These are phyloP conservation scores for Durusdinium trenchii DNA, from an alignment of 73 alveolate species.

Conservation along the genomic window DNA sequence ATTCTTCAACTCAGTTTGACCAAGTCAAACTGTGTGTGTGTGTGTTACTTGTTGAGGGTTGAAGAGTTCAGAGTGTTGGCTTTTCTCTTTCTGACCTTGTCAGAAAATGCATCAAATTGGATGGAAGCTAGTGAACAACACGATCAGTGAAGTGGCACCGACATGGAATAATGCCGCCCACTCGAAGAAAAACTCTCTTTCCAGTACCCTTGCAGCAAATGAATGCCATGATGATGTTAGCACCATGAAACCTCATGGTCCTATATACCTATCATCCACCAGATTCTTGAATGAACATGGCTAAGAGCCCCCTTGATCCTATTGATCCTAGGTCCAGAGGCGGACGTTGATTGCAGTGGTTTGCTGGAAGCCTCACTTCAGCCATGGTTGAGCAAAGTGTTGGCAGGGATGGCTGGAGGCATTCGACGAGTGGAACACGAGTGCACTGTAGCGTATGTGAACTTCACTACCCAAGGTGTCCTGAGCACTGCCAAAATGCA, in stretches of 20 bases:
- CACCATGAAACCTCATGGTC: not conserved
- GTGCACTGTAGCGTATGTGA: not conserved
- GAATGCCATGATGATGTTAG: not conserved
- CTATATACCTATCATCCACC: not conserved
- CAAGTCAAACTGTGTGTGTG: too few relatives aligned
- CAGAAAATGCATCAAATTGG: slow-evolving; percentile 31
- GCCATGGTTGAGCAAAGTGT: not conserved
- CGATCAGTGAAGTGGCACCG: not conserved
- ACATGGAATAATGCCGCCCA: not conserved
- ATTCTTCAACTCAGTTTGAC: too few relatives aligned
- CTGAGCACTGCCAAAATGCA: not conserved
- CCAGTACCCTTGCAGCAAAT: not conserved
- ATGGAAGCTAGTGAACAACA: not conserved
- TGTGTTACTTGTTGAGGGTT: too few relatives aligned
- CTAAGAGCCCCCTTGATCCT: not conserved
- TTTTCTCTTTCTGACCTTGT: not conserved
- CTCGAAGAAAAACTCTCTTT: not conserved
- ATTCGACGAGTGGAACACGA: not conserved
- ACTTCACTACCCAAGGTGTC: slow-evolving; percentile 2
- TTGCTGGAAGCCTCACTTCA: not conserved
- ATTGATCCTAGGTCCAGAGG: not conserved
- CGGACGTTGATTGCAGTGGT: not conserved
- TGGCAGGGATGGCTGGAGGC: not conserved
- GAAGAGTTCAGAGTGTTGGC: too few relatives aligned
- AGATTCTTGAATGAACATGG: not conserved